phyloP scores from a whole-genome alignment of 2,329 filamentous ascomycete species.

The Talaromyces atroroseus region DNA sequence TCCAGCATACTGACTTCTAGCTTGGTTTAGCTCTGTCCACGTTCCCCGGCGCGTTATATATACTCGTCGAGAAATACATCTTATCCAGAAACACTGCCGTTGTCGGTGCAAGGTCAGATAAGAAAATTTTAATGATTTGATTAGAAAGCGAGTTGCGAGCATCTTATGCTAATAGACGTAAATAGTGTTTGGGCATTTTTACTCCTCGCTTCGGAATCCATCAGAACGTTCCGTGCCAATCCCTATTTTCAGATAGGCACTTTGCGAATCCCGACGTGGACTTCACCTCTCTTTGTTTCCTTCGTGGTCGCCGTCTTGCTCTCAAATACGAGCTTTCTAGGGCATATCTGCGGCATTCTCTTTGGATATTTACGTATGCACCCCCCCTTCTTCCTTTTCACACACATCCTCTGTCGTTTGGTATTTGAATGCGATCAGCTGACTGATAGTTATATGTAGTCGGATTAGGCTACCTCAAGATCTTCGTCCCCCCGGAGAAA shows the following conservation, averaged over 20 bases:
- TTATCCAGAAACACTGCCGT: constrained; percentile 67
- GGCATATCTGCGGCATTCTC: constrained; percentile 75
- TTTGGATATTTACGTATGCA: constrained; percentile 79
- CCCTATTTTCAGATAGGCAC: constrained; percentile 66
- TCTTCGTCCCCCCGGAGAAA: constrained; percentile 84
- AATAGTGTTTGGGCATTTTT: constrained; percentile 86
- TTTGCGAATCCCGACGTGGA: constrained; percentile 83
- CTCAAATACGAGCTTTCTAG: constrained; percentile 75
- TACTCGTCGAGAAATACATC: constrained; percentile 69
- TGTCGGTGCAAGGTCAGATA: constrained; percentile 70
- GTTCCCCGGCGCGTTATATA: constrained; percentile 75
- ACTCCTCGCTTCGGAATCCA: constrained; percentile 74
- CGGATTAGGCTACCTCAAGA: constrained; percentile 81
- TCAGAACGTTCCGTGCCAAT: constrained; percentile 76
- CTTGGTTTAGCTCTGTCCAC: constrained; percentile 62
- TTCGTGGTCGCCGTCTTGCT: constrained; percentile 71
- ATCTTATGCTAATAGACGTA: constrained; percentile 12
- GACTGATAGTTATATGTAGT: constrained; percentile 43
- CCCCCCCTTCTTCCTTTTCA: no score
- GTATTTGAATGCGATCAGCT: neutral
- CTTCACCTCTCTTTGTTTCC: constrained; percentile 71
- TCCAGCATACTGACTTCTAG: neutral
- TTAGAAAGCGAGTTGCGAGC: neutral
- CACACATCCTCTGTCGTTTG: no score
- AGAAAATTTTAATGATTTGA: constrained; percentile 18